Evolutionary conservation across 306 rosid genomes (phyloP).

Genomic region (Morella rubra): DNA sequence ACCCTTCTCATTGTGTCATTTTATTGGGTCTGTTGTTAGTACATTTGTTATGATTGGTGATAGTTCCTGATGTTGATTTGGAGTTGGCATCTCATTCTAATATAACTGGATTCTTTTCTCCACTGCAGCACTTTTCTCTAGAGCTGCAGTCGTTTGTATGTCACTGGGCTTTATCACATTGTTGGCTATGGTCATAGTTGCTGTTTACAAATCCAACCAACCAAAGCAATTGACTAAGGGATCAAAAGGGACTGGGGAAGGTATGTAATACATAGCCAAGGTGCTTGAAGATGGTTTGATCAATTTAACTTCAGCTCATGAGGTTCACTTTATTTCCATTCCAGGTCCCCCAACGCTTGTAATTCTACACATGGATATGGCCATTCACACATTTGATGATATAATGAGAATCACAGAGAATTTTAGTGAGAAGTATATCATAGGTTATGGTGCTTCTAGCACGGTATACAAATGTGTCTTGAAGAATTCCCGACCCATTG

Average conservation of each 20-base stretch:
- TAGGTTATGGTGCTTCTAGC: constrained; percentile 87
- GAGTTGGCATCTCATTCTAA: neutral
- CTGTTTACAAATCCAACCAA: constrained; percentile 59
- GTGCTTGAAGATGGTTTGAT: neutral
- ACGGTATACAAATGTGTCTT: constrained; percentile 83
- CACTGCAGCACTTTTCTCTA: constrained; percentile 56
- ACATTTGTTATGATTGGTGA: neutral
- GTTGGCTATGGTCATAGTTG: constrained; percentile 59
- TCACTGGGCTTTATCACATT: constrained; percentile 58
- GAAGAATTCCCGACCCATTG: constrained; percentile 89
- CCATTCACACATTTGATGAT: constrained; percentile 85
- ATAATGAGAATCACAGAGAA: constrained; percentile 84
- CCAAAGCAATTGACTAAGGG: constrained; percentile 45
- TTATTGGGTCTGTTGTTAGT: neutral
- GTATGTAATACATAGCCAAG: constrained; percentile 24
- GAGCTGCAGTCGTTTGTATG: constrained; percentile 69
- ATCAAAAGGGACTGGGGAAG: constrained; percentile 52
- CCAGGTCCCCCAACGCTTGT: constrained; percentile 76
- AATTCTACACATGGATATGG: constrained; percentile 91
- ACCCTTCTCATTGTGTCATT: neutral
- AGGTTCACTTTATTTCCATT: neutral
- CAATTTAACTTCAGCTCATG: neutral
- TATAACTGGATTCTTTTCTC: neutral
- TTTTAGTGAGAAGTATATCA: constrained; percentile 68
- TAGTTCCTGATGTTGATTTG: neutral